A percentile compares a stretch with the other conserved stretches of the same genome.
phyloP scores from a whole-genome alignment of 2,329 filamentous ascomycete genomes.

The Sporothrix humicola region DNA sequence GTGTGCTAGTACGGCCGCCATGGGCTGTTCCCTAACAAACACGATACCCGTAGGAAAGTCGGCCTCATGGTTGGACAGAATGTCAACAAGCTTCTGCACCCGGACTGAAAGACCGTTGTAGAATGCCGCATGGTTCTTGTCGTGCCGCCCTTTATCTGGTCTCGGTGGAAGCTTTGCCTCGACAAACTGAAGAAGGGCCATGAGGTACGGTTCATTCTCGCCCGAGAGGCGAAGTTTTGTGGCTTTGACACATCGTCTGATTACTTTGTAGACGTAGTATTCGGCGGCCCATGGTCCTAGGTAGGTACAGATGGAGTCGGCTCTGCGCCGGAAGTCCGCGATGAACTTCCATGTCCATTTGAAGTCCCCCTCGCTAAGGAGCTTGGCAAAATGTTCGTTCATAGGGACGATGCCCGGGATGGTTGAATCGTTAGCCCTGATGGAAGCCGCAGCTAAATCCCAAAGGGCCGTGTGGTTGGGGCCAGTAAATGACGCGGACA shows the following conservation, averaged over 20 bases:
- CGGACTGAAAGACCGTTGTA: conserved; percentile 57
- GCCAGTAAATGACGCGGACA: background rate
- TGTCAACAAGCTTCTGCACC: conserved; percentile 57
- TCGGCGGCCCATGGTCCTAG: conserved; percentile 74
- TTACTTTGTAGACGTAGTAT: conserved; percentile 62
- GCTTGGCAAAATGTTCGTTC: background rate
- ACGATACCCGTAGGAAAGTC: conserved; percentile 62
- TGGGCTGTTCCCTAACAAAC: conserved; percentile 69
- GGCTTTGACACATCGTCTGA: conserved; percentile 42
- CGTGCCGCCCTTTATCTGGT: background rate
- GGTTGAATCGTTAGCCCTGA: background rate
- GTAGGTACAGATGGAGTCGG: conserved; percentile 57
- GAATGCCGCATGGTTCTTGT: background rate
- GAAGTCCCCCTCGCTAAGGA: background rate
- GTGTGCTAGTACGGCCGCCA: conserved; percentile 64
- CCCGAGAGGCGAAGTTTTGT: background rate
- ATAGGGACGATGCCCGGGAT: background rate
- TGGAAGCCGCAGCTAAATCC: background rate
- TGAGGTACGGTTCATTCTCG: conserved; percentile 63
- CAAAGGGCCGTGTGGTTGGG: conserved; percentile 53
- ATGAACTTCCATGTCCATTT: conserved; percentile 52
- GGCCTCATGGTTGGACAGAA: conserved; percentile 54
- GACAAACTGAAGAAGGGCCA: conserved; percentile 48
- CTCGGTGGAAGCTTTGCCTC: conserved; percentile 6
- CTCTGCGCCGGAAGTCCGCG: conserved; percentile 57